Base-by-base conservation (phyloP, 441 rosid genomes). In the Erysimum cheiri region DNA sequence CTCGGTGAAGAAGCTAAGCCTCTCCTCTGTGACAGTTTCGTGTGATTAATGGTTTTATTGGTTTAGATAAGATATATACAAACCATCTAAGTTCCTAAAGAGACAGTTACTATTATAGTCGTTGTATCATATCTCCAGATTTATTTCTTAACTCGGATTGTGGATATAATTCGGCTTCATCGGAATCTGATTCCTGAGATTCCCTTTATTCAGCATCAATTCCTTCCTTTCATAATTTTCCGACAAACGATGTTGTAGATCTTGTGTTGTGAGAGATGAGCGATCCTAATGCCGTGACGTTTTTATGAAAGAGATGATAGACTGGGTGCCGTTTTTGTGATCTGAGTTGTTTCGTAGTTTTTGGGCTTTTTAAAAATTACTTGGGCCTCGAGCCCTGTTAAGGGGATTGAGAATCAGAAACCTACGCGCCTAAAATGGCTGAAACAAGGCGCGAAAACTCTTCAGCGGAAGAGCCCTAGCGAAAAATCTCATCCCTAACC, bases 1-100 rank as follows among this genome's bases (percentile, higher is more conserved):
- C 73, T 2, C 91, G 97, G 70, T 93, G 84, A 73, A 49, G 15
- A 22, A 15, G 6, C 41, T 5, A 3, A 50, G 56, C 8, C 12
- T 54, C 6, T 41, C 15, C 7, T 5, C 4, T 28, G 36, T 52
- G 36, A 50, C 13, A 15, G 56, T 63, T 46, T 47, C 17, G 5
- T 44, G 49, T 43, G 62, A 13, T 62, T 62, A 35, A 54, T 32
- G 37, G 35, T 40, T 52, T 37, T 12, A 17, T 60, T 61, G 14
- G 39, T 43, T 35, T 17, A 54, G 4, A 54, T 31, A 54, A 31
- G 12, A 8, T 55, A 33, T 14, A 41, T 60, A 22, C 24, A 70
- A 60, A 47, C 15, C 52, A 49, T 11, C 4, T 37, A 60, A 47
- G 5, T 28, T 17, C 1, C 28, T 12, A 12, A 36, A 39, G 24